A percentile compares a stretch with the other conserved stretches of the same genome.
These are phyloP conservation scores for Barnettozyma sucrosica DNA, from an alignment of 805 yeast genomes.

Conservation along the genomic window DNA sequence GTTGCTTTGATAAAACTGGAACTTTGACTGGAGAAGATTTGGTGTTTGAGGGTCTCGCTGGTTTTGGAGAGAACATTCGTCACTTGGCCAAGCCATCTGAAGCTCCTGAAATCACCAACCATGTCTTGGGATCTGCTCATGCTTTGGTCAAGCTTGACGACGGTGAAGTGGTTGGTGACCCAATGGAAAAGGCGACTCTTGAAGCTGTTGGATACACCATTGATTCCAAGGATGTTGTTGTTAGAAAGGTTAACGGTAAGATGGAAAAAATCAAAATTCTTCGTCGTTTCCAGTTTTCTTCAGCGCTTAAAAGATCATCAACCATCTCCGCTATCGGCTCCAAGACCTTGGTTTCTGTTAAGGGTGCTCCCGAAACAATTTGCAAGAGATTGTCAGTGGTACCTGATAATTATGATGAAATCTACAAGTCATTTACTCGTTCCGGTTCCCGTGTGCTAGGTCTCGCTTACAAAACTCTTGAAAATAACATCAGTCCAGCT, in stretches of 20 bases:
- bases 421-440: slow-evolving; percentile 86
- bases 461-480: slow-evolving; percentile 77
- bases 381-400: slow-evolving; percentile 63
- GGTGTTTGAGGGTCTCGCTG: slow-evolving; percentile 94
- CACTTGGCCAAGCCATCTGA: slow-evolving; percentile 48
- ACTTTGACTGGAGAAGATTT: slow-evolving; percentile 96
- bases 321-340: slow-evolving; percentile 60
- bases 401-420: slow-evolving; percentile 77
- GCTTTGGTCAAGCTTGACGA: slow-evolving; percentile 92
- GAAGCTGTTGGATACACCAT: slow-evolving; percentile 83
- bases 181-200: slow-evolving; percentile 96
- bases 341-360: slow-evolving; percentile 71
- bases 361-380: slow-evolving; percentile 98
- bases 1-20: slow-evolving; percentile 98
- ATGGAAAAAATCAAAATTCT: slow-evolving; percentile 57
- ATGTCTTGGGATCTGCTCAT: slow-evolving; percentile 89
- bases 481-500: slow-evolving; percentile 40
- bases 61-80: slow-evolving; percentile 51
- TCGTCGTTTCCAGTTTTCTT: slow-evolving; percentile 95
- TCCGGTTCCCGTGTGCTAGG: slow-evolving; percentile 96
- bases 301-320: slow-evolving; percentile 93
- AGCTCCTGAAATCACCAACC: slow-evolving; percentile 63
- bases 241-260: slow-evolving; percentile 33
- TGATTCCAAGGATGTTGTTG: slow-evolving; percentile 67
- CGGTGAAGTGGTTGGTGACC: slow-evolving; percentile 98